Percentiles rank a stretch among this genome's conserved stretches.
Evolutionary conservation across 2,329 filamentous ascomycete species (phyloP).

Genomic region (Cercospora zeae-maydis): DNA sequence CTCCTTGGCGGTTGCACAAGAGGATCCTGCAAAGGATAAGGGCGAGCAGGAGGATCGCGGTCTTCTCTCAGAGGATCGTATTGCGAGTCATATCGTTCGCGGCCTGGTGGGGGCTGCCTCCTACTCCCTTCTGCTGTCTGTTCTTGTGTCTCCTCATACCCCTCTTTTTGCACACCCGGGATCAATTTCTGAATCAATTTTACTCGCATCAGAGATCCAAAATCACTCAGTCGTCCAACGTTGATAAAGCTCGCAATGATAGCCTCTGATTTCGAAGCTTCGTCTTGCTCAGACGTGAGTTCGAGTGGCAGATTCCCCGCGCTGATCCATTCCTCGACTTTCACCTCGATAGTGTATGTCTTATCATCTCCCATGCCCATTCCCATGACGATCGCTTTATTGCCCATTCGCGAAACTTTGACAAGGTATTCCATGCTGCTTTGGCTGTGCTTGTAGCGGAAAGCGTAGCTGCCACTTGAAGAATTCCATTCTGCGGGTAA

Average conservation of each 20-base stretch:
- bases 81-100: constrained; percentile 35
- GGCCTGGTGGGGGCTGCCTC: constrained; percentile 23
- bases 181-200: constrained; percentile 81
- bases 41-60: constrained; percentile 59
- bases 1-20: constrained; percentile 50
- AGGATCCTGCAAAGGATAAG: constrained; percentile 60
- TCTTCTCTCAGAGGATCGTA: constrained; percentile 52
- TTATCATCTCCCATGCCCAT: constrained; percentile 76
- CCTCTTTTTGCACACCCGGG: constrained; percentile 71
- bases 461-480: constrained; percentile 65
- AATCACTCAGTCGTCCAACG: constrained; percentile 60
- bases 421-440: constrained; percentile 81
- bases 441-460: constrained; percentile 82
- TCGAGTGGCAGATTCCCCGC: constrained; percentile 54
- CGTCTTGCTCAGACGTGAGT: constrained; percentile 17
- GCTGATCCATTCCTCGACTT: constrained; percentile 70
- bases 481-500: constrained; percentile 80
- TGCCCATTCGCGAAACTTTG: constrained; percentile 76
- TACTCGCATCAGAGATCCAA: constrained; percentile 69
- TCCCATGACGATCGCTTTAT: constrained; percentile 78
- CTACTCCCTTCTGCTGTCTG: constrained; percentile 18
- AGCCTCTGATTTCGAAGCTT: constrained; percentile 41
- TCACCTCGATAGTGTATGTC: constrained; percentile 73
- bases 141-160: constrained; percentile 61
- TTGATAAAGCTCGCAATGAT: constrained; percentile 69